Evolutionary conservation across 768 basidiomycete genomes (phyloP).

Genomic region (Pulveroboletus sp.): DNA sequence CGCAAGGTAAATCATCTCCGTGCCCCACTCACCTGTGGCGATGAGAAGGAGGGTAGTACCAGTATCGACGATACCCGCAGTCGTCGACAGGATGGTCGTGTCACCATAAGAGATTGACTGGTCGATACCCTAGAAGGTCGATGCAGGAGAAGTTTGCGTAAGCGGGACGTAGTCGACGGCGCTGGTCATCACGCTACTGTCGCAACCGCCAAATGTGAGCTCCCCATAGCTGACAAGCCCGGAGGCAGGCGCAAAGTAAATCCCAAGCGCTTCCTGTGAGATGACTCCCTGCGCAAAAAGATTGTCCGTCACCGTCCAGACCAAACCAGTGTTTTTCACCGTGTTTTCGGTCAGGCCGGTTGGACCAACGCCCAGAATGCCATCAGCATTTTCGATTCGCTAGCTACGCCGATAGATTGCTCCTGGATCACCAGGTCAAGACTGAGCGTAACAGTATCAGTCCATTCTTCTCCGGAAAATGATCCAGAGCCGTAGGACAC

Average conservation of each 20-base stretch:
- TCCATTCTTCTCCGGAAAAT: background rate
- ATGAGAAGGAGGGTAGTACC: too few relatives aligned
- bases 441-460: background rate
- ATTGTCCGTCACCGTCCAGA: constrained; percentile 37
- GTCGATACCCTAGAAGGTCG: too few relatives aligned
- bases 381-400: background rate
- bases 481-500: background rate
- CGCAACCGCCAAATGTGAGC: background rate
- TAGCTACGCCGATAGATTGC: constrained; percentile 25
- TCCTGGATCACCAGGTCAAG: background rate
- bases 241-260: constrained; percentile 29
- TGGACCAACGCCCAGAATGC: constrained; percentile 28
- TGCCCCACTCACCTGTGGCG: too few relatives aligned
- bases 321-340: constrained; percentile 1
- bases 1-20: too few relatives aligned
- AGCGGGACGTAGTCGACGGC: too few relatives aligned
- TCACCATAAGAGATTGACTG: too few relatives aligned
- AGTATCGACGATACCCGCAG: too few relatives aligned
- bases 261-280: constrained; percentile 21
- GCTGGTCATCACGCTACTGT: too few relatives aligned
- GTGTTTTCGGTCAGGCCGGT: constrained; percentile 28
- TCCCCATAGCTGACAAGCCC: constrained; percentile 16
- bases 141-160: too few relatives aligned
- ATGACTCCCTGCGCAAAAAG: constrained; percentile 30
- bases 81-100: too few relatives aligned